Base-by-base conservation (phyloP, 2,329 filamentous ascomycete species). In the Nothophoma quercina region DNA sequence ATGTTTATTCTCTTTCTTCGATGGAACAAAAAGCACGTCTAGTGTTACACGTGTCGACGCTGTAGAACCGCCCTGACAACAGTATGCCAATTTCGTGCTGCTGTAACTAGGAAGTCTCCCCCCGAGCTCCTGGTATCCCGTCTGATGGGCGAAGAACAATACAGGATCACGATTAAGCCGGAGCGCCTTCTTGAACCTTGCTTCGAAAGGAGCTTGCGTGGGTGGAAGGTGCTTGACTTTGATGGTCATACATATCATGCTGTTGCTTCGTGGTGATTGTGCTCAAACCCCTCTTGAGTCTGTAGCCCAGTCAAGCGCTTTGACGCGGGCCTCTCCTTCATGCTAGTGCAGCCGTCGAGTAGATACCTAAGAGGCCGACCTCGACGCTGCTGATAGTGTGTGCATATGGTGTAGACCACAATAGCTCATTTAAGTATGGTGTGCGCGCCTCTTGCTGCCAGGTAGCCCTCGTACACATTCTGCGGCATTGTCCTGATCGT, bases 151-250 rank as follows among this genome's bases (percentile, higher is more conserved):
- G 88, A 81, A 96, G 84, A 96, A 68, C 45, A 67, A 74, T 62
- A 60, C 58, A 52, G 70, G 89, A 91, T 91, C 90, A 88, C 91
- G 88, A 96, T 95, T 96, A 96, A 97, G 93, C 93, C 92, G 93
- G 93, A 96, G 92, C 90, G 85, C 85, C 87, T 88, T 87, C 86
- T 93, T 88, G 84, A 90, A 87, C 86, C 83, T 86, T 82, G 81
- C 80, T 78, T 85, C 80, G 90, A 96, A 79, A 96, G 89, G 85
- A 81, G 75, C 75, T 78, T 81, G 86, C 21, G 86, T 89, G 90
- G 88, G 86, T 96, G 89, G 91, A 88, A 85, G 87, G 83, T 81
- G 91, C 85, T 96, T 96, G 93, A 96, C 91, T 96, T 91, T 90
- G 90, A 85, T 87, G 89, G 84, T 88, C 89, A 81, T 78, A 95